phyloP scores from a whole-genome alignment of 441 rosid genomes.

The Euphorbia celastroides region DNA sequence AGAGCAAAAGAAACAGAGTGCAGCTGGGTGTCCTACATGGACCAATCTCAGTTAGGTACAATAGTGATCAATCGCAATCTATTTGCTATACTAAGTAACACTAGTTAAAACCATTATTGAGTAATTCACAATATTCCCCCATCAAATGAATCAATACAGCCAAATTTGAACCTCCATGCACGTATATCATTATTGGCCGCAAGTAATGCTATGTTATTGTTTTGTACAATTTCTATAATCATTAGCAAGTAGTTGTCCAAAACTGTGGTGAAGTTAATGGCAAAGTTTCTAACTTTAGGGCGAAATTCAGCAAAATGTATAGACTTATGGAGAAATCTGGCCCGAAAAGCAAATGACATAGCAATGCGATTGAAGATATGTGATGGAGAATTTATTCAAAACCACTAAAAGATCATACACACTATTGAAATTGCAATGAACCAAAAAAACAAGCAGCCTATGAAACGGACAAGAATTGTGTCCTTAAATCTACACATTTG shows the following conservation, averaged over 20 bases:
- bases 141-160: background rate
- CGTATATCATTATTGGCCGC: background rate
- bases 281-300: background rate
- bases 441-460: conserved; percentile 19
- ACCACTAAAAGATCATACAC: conserved; percentile 12
- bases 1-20: background rate
- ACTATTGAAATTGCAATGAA: conserved; percentile 3
- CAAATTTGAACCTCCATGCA: background rate
- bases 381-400: conserved; percentile 19
- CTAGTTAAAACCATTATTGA: conserved; percentile 1
- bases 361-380: conserved; percentile 5
- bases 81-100: background rate
- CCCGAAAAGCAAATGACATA: background rate
- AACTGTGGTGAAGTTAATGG: no score
- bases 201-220: background rate
- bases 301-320: background rate
- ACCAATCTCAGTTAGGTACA: background rate
- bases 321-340: background rate
- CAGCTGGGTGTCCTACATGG: background rate
- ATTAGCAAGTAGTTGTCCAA: background rate
- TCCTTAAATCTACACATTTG: conserved; percentile 16
- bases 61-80: background rate
- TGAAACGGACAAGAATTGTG: conserved; percentile 29
- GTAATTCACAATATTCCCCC: conserved; percentile 14
- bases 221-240: background rate